Evolutionary conservation across 345 rosid species (phyloP).

Genomic region (Linum lewisii): DNA sequence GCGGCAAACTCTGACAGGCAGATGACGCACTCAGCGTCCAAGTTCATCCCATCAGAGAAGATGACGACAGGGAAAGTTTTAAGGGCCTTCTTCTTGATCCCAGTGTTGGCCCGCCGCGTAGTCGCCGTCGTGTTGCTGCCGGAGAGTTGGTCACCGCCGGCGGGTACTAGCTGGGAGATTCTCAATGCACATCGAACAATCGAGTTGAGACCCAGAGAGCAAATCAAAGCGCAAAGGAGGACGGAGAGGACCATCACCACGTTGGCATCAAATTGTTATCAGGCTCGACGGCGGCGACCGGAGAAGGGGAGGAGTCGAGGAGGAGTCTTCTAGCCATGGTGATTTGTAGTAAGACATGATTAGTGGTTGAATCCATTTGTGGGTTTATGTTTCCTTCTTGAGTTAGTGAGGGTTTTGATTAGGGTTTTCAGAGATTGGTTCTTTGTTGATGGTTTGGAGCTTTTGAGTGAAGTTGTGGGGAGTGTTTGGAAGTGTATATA

Average conservation of each 20-base stretch:
- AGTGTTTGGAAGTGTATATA: too few species aligned
- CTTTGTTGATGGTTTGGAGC: too few species aligned
- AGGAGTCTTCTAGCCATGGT: not conserved
- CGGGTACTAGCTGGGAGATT: not conserved
- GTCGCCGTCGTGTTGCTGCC: constrained; percentile 11
- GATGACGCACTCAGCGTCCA: constrained; percentile 16
- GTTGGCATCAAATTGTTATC: constrained; percentile 17
- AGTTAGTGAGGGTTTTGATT: too few species aligned
- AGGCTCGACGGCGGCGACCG: not conserved
- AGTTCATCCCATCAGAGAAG: not conserved
- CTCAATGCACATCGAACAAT: constrained; percentile 20
- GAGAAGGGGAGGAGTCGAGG: not conserved
- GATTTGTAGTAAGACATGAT: not conserved
- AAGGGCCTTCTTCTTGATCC: constrained; percentile 16
- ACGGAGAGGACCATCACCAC: constrained; percentile 21
- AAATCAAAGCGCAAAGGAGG: constrained; percentile 17
- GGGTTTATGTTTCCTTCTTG: not conserved
- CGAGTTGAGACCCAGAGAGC: constrained; percentile 21
- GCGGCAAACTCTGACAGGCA: constrained; percentile 19
- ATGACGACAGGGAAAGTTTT: not conserved
- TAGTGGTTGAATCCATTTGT: not conserved
- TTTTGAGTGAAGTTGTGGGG: too few species aligned
- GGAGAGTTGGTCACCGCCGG: not conserved
- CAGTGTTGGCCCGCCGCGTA: constrained; percentile 13
- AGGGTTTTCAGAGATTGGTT: too few species aligned